Percentiles rank a stretch among this genome's conserved stretches.
Conservation (phyloP, 495 filamentous ascomycete species). For the Podospora comata region DNA sequence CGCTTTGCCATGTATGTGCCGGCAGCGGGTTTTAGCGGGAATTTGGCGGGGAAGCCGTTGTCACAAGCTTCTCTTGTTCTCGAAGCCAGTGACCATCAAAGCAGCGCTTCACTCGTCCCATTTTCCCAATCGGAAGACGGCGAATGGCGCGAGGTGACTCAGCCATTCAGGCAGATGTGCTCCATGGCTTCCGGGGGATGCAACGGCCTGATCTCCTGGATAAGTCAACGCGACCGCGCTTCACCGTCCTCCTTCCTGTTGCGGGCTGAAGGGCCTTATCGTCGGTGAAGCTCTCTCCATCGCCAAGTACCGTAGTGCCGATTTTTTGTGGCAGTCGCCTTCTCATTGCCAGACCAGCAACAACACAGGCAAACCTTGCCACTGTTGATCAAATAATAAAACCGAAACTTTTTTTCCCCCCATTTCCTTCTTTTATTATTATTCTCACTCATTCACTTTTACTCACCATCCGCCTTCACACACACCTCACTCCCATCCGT, state of each 20-base stretch:
- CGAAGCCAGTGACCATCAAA: neutral
- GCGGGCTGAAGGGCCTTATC: constrained; percentile 6
- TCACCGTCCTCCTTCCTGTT: constrained; percentile 22
- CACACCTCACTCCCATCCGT: neutral
- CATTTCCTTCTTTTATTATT: neutral
- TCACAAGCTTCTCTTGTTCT: constrained; percentile 1
- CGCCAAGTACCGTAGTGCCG: neutral
- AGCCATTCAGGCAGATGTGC: constrained; percentile 6
- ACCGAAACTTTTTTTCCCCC: neutral
- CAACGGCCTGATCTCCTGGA: constrained; percentile 13
- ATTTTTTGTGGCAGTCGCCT: constrained; percentile 11
- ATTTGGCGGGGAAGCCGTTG: neutral
- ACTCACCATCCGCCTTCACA: neutral
- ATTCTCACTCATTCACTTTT: neutral
- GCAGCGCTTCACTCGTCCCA: neutral
- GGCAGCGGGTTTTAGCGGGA: neutral
- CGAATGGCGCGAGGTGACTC: constrained; percentile 17
- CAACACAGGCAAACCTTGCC: constrained; percentile 2
- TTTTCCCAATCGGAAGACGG: constrained; percentile 16
- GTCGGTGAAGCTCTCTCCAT: constrained; percentile 3
- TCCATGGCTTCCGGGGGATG: neutral
- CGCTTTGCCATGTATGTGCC: neutral
- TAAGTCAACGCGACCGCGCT: constrained; percentile 9
- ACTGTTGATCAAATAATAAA: neutral
- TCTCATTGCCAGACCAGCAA: constrained; percentile 12